Base-by-base conservation (phyloP, 129 eudicot genomes). In the Lactuca sativa region DNA sequence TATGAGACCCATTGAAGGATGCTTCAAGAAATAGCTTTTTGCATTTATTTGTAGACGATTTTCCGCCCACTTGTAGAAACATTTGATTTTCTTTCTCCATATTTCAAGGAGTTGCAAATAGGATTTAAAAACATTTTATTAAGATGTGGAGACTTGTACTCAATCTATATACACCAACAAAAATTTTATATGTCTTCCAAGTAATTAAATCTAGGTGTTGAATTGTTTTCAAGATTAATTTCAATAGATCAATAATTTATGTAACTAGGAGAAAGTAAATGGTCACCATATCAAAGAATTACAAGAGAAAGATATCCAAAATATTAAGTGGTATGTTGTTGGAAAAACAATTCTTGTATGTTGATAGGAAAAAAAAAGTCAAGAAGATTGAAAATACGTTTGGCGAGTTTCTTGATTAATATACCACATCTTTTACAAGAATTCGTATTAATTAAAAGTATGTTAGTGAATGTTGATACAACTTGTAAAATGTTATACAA, bases 81-180 rank as follows among this genome's bases (percentile, higher is more conserved):
- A 32, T 12, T 54, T 53, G 14, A 0, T 52, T 67, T 11, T 51
- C 18, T 34, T 67, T 9, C 25, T 67, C 57, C 74, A 70, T 57
- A 41, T 70, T 70, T 43, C 9, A 21, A 56, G 74, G 74, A 31
- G 37, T 70, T 57, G 65, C 66, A 70, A 40, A 66, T 41, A 14
- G 56, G 56, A 47, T 43, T 58, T 14, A 70, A 57, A 47, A 25
- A 4, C 56, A 55, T 15, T 70, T 66, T 33, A 31, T 48, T 65
- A 21, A 48, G 43, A 58, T 70, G 67, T 43, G 21, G 47, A 59
- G 59, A 59, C 66, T 70, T 70, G 75, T 59, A 70, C 57, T 69
- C 75, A 30, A 43, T 47, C 69, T 38, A 70, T 55, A 59, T 44
- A 31, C 59, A 31, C 40, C 49, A 70, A 70, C 67, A 31, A 11